Conservation (phyloP, 345 rosid species). For the Syzygium oleosum region DNA sequence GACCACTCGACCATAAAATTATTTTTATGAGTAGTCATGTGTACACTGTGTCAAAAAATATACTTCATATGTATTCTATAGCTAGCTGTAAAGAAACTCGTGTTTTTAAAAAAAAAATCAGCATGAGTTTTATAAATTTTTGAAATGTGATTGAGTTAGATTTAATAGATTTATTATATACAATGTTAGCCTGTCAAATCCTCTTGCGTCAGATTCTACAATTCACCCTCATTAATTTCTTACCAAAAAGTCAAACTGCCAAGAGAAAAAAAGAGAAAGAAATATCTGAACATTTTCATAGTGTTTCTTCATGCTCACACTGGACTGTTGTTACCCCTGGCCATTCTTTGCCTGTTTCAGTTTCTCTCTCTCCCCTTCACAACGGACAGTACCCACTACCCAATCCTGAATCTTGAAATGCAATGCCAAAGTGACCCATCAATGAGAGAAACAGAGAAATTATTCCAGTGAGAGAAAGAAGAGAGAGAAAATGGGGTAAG, state of each 20-base stretch:
- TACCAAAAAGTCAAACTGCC: background rate
- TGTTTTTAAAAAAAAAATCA: background rate
- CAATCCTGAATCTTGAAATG: conserved; percentile 11
- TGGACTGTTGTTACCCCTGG: background rate
- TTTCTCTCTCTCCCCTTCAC: background rate
- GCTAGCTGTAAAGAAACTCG: background rate
- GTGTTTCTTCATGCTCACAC: background rate
- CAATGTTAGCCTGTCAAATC: background rate
- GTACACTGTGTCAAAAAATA: background rate
- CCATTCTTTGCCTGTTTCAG: background rate
- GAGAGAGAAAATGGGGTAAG: conserved; percentile 2
- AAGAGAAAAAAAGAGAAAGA: background rate
- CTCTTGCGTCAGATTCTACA: background rate
- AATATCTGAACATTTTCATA: background rate
- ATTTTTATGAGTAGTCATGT: background rate
- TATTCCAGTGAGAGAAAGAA: conserved; percentile 16
- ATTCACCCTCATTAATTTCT: background rate
- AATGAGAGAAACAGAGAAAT: background rate
- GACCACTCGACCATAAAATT: background rate
- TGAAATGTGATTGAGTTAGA: background rate
- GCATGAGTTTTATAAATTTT: background rate
- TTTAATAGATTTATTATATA: background rate
- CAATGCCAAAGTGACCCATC: conserved; percentile 12
- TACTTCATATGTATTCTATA: background rate
- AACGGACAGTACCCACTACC: background rate